Conservation (phyloP, 306 rosid genomes). For the Castanea crenata region DNA sequence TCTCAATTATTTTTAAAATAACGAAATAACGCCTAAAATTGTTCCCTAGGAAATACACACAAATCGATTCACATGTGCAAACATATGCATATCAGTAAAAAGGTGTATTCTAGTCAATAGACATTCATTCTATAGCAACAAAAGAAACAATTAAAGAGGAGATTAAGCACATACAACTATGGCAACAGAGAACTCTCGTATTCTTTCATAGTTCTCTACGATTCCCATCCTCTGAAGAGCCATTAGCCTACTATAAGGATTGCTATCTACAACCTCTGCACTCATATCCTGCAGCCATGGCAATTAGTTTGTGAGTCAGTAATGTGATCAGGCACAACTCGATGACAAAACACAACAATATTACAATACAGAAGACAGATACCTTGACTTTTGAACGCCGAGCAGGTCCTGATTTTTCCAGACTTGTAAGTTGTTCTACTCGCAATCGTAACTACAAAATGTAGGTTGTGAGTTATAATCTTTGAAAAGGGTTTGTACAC, state of each 20-base stretch:
- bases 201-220: slow-evolving; percentile 88
- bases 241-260: slow-evolving; percentile 97
- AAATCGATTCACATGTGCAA: not conserved
- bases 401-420: slow-evolving; percentile 49
- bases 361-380: not conserved
- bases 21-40: not conserved
- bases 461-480: too few species aligned
- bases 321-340: not conserved
- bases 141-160: slow-evolving; percentile 30
- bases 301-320: slow-evolving; percentile 8
- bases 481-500: too few species aligned
- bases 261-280: slow-evolving; percentile 92
- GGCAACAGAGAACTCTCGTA: slow-evolving; percentile 92
- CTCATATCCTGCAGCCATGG: slow-evolving; percentile 84
- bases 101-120: not conserved
- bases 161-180: slow-evolving; percentile 79
- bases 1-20: not conserved
- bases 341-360: not conserved
- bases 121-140: not conserved
- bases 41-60: not conserved
- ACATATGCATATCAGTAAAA: not conserved
- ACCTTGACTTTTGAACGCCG: slow-evolving; percentile 85
- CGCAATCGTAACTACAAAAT: slow-evolving; percentile 63
- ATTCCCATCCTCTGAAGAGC: slow-evolving; percentile 99
- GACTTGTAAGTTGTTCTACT: slow-evolving; percentile 53